These are phyloP conservation scores for Ramularia collo-cygni DNA, from an alignment of 2,329 filamentous ascomycete genomes.

Conservation along the genomic window DNA sequence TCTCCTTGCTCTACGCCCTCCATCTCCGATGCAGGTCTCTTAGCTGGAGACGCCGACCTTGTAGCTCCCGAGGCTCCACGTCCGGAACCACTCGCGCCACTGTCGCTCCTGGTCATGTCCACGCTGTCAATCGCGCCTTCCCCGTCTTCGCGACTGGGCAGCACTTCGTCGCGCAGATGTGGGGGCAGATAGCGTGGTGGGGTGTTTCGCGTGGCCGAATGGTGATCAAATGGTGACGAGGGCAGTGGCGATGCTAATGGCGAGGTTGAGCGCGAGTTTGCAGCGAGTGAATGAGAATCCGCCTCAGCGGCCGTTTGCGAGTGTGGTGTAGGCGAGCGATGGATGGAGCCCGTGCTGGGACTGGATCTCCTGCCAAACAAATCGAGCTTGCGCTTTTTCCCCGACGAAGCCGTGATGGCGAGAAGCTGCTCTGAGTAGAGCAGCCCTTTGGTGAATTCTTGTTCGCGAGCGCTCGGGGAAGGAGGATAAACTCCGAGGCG, in stretches of 20 bases:
- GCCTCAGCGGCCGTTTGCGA: too few species aligned
- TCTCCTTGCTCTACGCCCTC: slow-evolving; percentile 30
- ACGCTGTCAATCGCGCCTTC: slow-evolving; percentile 27
- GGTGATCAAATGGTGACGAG: slow-evolving; percentile 1
- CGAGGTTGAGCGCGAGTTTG: slow-evolving; percentile 15
- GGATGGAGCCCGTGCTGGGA: too few species aligned
- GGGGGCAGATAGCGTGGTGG: slow-evolving; percentile 46
- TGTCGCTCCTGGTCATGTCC: slow-evolving; percentile 37
- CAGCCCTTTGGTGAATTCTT: slow-evolving; percentile 1
- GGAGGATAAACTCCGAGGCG: too few species aligned
- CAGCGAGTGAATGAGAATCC: slow-evolving; percentile 5
- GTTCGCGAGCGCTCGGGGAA: too few species aligned
- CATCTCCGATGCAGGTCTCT: slow-evolving; percentile 50
- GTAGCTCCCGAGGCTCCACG: slow-evolving; percentile 6
- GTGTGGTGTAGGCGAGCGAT: too few species aligned
- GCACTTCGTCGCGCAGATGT: slow-evolving; percentile 49
- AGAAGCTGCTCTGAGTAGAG: slow-evolving; percentile 11
- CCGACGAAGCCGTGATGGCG: slow-evolving; percentile 21
- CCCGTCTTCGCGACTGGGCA: slow-evolving; percentile 23
- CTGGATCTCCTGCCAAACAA: slow-evolving; percentile 15
- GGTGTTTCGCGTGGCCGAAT: slow-evolving; percentile 4
- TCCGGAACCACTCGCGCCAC: slow-evolving; percentile 19
- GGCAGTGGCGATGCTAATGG: slow-evolving; percentile 18
- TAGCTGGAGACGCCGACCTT: slow-evolving; percentile 48
- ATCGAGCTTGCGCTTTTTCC: slow-evolving; percentile 43